Evolutionary conservation across 75 land plant species (phyloP), one percentile per base, ranked within the genome.

Genomic region (Sequoia sempervirens): DNA sequence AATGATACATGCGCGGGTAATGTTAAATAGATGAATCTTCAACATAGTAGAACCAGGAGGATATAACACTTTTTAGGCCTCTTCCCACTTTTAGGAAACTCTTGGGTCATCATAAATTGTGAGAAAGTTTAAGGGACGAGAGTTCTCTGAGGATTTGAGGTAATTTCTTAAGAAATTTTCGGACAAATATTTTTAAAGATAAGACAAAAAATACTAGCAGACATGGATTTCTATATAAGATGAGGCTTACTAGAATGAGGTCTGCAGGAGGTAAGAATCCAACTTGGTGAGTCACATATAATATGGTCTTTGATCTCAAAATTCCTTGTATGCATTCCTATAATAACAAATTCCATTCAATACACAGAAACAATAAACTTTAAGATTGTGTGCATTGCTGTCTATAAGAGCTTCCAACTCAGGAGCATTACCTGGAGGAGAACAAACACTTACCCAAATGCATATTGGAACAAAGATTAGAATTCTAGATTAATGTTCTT

Each of bases 251-350:
- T 90, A 92, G 82, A 66, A 92, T 87, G 28, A 88, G 81, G 82
- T 92, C 93, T 10, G 92, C 92, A 26, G 78, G 79, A 41, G 83
- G 87, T 46, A 92, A 89, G 82, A 92, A 90, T 36, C 91, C 90
- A 13, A 96, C 94, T 87, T 96, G 98, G 83, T 96, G 98, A 12
- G 98, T 94, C 12, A 96, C 98, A 86, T 89, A 90, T 72, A 96
- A 80, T 23, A 94, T 90, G 1, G 96, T 96, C 84, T 94, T 94
- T 32, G 89, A 84, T 72, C 84, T 80, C 84, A 96, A 82, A 52
- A 87, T 73, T 15, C 94, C 93, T 68, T 86, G 80, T 54, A 96
- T 85, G 76, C 96, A 92, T 83, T 94, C 96, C 96, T 93, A 89
- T 73, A 32, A 89, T n/a, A 7, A 40, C 50, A 28, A 81, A 74